A percentile compares a stretch with the other conserved stretches of the same genome.
These are phyloP conservation scores for Pisolithus marmoratus DNA, from an alignment of 768 basidiomycete genomes.

Conservation along the genomic window DNA sequence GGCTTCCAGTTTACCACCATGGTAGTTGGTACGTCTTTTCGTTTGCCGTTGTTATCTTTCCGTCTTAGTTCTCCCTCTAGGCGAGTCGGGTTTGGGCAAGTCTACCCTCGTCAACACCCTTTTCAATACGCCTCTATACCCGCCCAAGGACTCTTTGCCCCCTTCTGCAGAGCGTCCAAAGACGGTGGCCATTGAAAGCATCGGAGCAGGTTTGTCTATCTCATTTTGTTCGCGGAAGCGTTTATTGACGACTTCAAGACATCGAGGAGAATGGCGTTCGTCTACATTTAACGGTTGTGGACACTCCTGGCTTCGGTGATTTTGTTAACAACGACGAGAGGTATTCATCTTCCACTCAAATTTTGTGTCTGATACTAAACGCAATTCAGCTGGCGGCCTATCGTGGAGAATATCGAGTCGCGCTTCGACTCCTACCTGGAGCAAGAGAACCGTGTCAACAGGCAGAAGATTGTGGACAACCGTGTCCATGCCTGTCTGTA, in stretches of 20 bases:
- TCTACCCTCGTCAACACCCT: slow-evolving; percentile 98
- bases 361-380: slow-evolving; percentile 14
- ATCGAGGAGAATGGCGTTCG: slow-evolving; percentile 99
- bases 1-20: slow-evolving; percentile 99
- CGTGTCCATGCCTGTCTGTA: slow-evolving; percentile 98
- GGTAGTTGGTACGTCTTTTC: slow-evolving; percentile 87
- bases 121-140: slow-evolving; percentile 95
- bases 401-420: slow-evolving; percentile 96
- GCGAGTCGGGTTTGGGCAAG: slow-evolving; percentile 98
- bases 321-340: slow-evolving; percentile 99
- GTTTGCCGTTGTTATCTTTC: slow-evolving; percentile 11
- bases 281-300: slow-evolving; percentile 96
- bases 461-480: slow-evolving; percentile 91
- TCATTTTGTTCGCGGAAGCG: slow-evolving; percentile 3
- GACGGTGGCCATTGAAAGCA: slow-evolving; percentile 97
- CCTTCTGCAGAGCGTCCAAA: slow-evolving; percentile 84
- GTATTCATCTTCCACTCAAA: slow-evolving; percentile 36
- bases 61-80: slow-evolving; percentile 34
- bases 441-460: slow-evolving; percentile 97
- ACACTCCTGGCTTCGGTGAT: slow-evolving; percentile 98
- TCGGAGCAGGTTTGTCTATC: slow-evolving; percentile 77
- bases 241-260: slow-evolving; percentile 47
- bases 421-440: slow-evolving; percentile 97
- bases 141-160: slow-evolving; percentile 75
- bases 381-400: slow-evolving; percentile 85